Percentiles rank a stretch among this genome's conserved stretches.
Evolutionary conservation across 371 early-diverging fungal species (phyloP).

Genomic region (Batkoa obscura): DNA sequence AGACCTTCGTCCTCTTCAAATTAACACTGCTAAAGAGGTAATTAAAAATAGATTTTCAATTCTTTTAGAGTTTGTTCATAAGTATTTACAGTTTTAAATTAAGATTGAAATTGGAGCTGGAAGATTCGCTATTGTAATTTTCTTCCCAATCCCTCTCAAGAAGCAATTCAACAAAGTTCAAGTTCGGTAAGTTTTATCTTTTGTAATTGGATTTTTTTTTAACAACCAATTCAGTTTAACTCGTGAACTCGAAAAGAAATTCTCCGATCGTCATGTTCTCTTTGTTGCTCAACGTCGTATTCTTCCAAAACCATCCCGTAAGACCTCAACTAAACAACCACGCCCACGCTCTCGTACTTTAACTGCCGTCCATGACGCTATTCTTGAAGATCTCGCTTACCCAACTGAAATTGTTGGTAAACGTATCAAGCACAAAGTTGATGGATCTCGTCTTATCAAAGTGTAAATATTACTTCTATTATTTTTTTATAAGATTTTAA

Average conservation of each 20-base stretch:
- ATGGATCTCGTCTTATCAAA: conserved; percentile 86
- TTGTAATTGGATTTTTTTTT: background rate
- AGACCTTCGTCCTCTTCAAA: conserved; percentile 82
- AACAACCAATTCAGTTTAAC: conserved; percentile 30
- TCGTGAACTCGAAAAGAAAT: conserved; percentile 98
- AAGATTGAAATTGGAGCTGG: conserved; percentile 82
- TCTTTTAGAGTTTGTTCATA: background rate
- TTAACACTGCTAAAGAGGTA: conserved; percentile 90
- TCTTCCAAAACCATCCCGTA: conserved; percentile 76
- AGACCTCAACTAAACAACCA: conserved; percentile 67
- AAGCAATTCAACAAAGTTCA: conserved; percentile 91
- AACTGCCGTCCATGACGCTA: conserved; percentile 87
- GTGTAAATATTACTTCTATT: conserved; percentile 30
- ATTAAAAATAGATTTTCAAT: conserved; percentile 6
- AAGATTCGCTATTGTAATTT: conserved; percentile 90
- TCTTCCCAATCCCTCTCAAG: conserved; percentile 85
- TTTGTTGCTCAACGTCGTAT: conserved; percentile 93
- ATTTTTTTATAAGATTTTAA: conserved; percentile 4
- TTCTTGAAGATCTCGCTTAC: conserved; percentile 91
- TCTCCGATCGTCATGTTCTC: conserved; percentile 94
- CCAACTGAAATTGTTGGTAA: conserved; percentile 96
- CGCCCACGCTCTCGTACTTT: conserved; percentile 92
- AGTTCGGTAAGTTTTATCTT: conserved; percentile 29
- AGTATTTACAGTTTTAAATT: background rate
- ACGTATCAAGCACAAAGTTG: conserved; percentile 87